Conservation (phyloP, 805 yeast species). For the Saturnispora besseyi region DNA sequence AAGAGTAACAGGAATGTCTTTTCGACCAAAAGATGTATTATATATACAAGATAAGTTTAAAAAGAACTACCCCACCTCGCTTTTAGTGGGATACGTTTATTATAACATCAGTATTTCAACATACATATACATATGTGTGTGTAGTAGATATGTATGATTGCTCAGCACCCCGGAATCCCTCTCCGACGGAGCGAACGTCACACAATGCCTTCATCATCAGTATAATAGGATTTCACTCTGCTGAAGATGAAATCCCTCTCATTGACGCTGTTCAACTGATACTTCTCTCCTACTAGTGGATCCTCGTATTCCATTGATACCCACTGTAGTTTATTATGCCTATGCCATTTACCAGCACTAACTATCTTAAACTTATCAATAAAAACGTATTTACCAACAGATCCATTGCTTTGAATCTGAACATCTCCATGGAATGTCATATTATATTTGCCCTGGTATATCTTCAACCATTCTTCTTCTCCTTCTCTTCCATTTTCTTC, state of each 20-base stretch:
- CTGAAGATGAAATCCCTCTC: constrained; percentile 78
- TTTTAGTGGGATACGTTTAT: no score
- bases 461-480: constrained; percentile 26
- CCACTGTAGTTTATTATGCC: constrained; percentile 72
- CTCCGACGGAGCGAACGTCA: no score
- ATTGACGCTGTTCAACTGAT: constrained; percentile 45
- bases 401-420: constrained; percentile 44
- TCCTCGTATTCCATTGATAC: constrained; percentile 43
- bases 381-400: constrained; percentile 52
- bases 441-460: constrained; percentile 48
- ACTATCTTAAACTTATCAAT: constrained; percentile 53
- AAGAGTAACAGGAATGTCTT: neutral
- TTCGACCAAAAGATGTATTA: no score
- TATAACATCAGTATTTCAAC: no score
- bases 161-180: no score
- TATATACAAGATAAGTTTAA: no score
- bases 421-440: constrained; percentile 47
- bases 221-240: constrained; percentile 35
- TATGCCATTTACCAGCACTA: constrained; percentile 46
- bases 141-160: no score
- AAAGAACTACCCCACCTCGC: no score
- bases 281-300: constrained; percentile 13
- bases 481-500: neutral
- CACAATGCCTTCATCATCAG: neutral
- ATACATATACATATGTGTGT: no score